These are phyloP conservation scores for Annulohypoxylon bovei DNA, from an alignment of 495 filamentous ascomycete genomes.

Conservation along the genomic window DNA sequence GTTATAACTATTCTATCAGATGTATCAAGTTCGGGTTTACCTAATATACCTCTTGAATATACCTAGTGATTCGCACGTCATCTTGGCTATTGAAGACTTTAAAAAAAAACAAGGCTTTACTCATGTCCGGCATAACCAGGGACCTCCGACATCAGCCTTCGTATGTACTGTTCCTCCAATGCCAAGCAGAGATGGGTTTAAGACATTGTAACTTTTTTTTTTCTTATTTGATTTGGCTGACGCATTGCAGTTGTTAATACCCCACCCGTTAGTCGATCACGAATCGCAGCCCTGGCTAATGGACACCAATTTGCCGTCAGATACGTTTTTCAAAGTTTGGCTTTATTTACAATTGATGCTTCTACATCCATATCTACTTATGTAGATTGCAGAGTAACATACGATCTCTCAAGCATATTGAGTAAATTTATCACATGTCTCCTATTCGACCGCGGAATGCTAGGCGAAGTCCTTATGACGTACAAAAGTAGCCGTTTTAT, in stretches of 20 bases:
- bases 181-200: slow-evolving; percentile 17
- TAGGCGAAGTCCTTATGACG: slow-evolving; percentile 36
- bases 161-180: not conserved
- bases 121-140: not conserved
- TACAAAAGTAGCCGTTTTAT: slow-evolving; percentile 15
- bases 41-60: not conserved
- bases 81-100: not conserved
- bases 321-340: not conserved
- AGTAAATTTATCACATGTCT: slow-evolving; percentile 19
- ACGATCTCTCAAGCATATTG: slow-evolving; percentile 19
- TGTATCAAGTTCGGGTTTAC: not conserved
- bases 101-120: slow-evolving; percentile 1
- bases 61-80: slow-evolving; percentile 4
- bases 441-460: slow-evolving; percentile 29
- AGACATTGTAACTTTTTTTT: slow-evolving; percentile 20
- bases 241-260: slow-evolving; percentile 21
- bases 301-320: not conserved
- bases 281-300: slow-evolving; percentile 1
- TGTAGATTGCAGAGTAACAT: slow-evolving; percentile 13
- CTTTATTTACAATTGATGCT: slow-evolving; percentile 4
- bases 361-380: slow-evolving; percentile 1
- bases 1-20: not conserved
- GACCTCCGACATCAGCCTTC: slow-evolving; percentile 17
- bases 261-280: slow-evolving; percentile 16
- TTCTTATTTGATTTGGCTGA: slow-evolving; percentile 15